phyloP scores from a whole-genome alignment of 148 eudicot species.

The Limonium bicolor region DNA sequence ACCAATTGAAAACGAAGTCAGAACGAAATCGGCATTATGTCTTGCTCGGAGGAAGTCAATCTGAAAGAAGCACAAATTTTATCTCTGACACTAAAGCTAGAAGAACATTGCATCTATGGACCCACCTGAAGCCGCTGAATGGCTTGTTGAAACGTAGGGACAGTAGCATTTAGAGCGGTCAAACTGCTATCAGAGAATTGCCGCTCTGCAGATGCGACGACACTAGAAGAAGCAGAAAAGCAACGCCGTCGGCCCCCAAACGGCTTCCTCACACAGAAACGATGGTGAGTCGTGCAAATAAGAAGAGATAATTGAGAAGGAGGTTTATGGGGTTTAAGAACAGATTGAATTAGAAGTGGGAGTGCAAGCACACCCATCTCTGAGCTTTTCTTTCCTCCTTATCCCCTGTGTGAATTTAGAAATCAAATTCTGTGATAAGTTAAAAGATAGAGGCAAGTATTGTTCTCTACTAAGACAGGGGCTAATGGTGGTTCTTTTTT shows the following conservation, averaged over 20 bases:
- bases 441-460: no score
- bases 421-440: no score
- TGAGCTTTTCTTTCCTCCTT: no score
- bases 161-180: constrained; percentile 11
- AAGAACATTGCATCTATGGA: not conserved
- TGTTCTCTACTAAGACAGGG: no score
- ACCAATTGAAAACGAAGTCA: no score
- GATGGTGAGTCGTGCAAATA: constrained; percentile 14
- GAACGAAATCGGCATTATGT: no score
- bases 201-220: constrained; percentile 7
- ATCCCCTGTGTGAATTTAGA: no score
- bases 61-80: no score
- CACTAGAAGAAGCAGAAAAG: constrained; percentile 13
- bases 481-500: no score
- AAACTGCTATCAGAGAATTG: constrained; percentile 13
- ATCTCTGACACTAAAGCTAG: not conserved
- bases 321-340: constrained; percentile 56
- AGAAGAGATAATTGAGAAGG: constrained; percentile 22
- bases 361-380: constrained; percentile 59
- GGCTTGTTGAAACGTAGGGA: constrained; percentile 90
- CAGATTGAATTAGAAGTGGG: constrained; percentile 51
- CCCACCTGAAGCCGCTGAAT: constrained; percentile 94
- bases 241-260: constrained; percentile 16
- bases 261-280: constrained; percentile 3
- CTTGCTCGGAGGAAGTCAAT: no score